phyloP scores from a whole-genome alignment of 495 filamentous ascomycete species.

The Aspergillus kassunensis region DNA sequence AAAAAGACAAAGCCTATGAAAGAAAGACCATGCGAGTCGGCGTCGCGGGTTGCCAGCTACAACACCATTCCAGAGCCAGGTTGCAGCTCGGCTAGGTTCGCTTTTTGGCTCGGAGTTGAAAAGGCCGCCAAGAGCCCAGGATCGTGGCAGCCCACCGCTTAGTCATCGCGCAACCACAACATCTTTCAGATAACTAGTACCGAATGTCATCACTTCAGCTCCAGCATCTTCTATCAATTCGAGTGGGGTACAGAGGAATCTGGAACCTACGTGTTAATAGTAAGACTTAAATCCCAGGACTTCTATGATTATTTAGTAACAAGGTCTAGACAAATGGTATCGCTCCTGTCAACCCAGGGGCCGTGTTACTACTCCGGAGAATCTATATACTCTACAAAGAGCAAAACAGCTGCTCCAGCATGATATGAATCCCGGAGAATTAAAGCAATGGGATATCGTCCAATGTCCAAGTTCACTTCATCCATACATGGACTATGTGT shows the following conservation, averaged over 20 bases:
- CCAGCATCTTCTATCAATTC: too few relatives aligned
- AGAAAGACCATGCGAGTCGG: background rate
- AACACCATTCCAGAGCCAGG: background rate
- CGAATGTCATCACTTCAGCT: too few relatives aligned
- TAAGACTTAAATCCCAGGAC: background rate
- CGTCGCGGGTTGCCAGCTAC: background rate
- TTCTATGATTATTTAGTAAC: background rate
- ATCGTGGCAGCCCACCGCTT: too few relatives aligned
- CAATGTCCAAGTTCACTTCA: conserved; percentile 10
- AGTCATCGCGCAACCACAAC: too few relatives aligned
- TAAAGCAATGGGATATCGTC: conserved; percentile 3
- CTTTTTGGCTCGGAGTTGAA: too few relatives aligned
- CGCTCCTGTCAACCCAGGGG: conserved; percentile 10
- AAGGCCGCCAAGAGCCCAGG: too few relatives aligned
- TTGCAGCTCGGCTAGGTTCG: background rate
- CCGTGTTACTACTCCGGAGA: conserved; percentile 9
- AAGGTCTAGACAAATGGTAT: conserved; percentile 11
- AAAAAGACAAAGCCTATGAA: background rate
- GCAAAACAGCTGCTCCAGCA: conserved; percentile 1
- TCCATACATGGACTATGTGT: conserved; percentile 15
- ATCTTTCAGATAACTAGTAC: too few relatives aligned
- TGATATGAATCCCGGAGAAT: too few relatives aligned
- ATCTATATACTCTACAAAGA: conserved; percentile 5
- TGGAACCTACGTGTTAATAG: background rate
- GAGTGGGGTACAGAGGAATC: background rate